These are phyloP conservation scores for Brettanomyces naardenensis DNA, from an alignment of 805 yeast genomes.

Conservation along the genomic window DNA sequence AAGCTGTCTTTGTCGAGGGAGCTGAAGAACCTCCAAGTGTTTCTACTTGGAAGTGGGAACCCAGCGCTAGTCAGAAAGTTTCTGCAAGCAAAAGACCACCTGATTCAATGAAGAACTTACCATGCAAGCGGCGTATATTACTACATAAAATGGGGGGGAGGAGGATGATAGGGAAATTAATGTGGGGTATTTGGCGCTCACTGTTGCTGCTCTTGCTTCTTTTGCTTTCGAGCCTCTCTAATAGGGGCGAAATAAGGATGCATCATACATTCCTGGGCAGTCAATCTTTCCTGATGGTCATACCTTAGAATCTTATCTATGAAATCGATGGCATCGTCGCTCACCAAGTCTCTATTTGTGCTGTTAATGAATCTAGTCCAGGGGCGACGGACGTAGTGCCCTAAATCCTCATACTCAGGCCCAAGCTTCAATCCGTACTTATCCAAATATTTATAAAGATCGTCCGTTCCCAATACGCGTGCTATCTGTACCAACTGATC, in stretches of 20 bases:
- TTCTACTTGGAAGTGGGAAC: not conserved
- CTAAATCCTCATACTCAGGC: constrained; percentile 71
- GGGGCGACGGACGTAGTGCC: constrained; percentile 70
- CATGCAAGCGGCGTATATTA: no score
- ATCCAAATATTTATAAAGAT: constrained; percentile 54
- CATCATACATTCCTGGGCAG: constrained; percentile 82
- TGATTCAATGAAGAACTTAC: not conserved
- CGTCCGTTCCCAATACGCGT: constrained; percentile 80
- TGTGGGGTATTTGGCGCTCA: no score
- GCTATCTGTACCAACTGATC: constrained; percentile 90
- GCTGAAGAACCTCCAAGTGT: no score
- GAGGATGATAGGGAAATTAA: no score
- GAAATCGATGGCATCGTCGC: constrained; percentile 70
- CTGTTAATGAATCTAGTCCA: constrained; percentile 74
- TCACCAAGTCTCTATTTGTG: constrained; percentile 59
- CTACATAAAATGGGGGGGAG: no score
- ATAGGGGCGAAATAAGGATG: constrained; percentile 41
- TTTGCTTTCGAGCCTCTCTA: constrained; percentile 11
- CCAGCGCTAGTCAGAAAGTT: not conserved
- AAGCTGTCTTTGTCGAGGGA: no score
- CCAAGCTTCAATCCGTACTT: constrained; percentile 70
- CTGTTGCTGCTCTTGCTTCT: no score
- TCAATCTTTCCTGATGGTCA: constrained; percentile 82
- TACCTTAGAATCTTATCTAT: constrained; percentile 73
- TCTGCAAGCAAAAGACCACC: not conserved